These are phyloP conservation scores for Penicillium expansum DNA, from an alignment of 2,329 filamentous ascomycete species.

Conservation along the genomic window DNA sequence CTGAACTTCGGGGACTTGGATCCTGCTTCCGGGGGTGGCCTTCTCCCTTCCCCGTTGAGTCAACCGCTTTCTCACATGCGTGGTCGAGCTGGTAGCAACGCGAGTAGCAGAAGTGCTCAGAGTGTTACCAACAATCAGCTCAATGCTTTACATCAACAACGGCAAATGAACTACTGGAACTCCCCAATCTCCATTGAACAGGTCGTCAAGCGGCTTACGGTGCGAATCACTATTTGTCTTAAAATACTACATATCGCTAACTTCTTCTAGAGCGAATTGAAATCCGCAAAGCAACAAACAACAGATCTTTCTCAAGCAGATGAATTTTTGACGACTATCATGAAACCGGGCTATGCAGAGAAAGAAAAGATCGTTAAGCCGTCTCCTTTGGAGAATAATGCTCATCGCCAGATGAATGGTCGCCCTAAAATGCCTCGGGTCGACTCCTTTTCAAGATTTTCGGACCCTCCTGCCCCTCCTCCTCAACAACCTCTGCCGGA, in stretches of 20 bases:
- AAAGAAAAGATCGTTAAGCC: constrained; percentile 48
- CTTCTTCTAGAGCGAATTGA: constrained; percentile 76
- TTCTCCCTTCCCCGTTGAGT: constrained; percentile 67
- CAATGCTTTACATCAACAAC: constrained; percentile 64
- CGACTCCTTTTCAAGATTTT: constrained; percentile 81
- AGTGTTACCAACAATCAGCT: constrained; percentile 57
- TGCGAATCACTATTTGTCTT: constrained; percentile 40
- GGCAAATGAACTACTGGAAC: constrained; percentile 77
- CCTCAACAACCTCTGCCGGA: constrained; percentile 91
- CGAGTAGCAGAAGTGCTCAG: constrained; percentile 57
- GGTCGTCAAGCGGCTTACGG: constrained; percentile 82
- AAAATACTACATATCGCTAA: constrained; percentile 25
- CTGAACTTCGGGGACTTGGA: constrained; percentile 92
- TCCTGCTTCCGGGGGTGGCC: constrained; percentile 66
- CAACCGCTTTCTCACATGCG: constrained; percentile 65
- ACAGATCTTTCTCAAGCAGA: constrained; percentile 80
- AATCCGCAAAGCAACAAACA: constrained; percentile 80
- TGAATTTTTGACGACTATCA: constrained; percentile 73
- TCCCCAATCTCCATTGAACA: constrained; percentile 90
- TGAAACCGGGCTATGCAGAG: constrained; percentile 66
- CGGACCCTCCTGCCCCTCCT: constrained; percentile 87
- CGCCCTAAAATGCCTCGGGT: constrained; percentile 54
- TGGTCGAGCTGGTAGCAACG: constrained; percentile 66
- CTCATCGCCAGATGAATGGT: constrained; percentile 47
- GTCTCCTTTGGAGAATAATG: constrained; percentile 45